Percentiles rank a stretch among this genome's conserved stretches.
Conservation (phyloP, 1,284 basidiomycete species). For the Irpex sp. region DNA sequence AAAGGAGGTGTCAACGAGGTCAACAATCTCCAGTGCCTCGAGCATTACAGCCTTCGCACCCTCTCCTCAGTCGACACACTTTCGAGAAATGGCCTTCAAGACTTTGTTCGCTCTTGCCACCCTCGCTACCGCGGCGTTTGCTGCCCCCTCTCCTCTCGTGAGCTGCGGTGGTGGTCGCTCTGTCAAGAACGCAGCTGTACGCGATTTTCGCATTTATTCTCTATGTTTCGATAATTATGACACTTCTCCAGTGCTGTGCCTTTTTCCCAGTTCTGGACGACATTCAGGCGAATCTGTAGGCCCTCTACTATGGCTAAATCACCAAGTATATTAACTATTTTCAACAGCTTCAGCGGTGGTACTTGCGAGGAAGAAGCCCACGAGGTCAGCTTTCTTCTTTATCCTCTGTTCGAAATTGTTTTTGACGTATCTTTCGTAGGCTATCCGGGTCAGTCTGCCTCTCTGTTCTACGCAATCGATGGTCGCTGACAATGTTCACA, state of each 20-base stretch:
- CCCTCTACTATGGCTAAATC: neutral
- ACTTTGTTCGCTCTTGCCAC: neutral
- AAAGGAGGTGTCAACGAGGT: neutral
- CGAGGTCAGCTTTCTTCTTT: conserved; percentile 22
- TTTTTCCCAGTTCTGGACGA: conserved; percentile 32
- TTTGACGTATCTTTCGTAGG: neutral
- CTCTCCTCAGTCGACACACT: neutral
- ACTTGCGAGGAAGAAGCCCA: conserved; percentile 39
- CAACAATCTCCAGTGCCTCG: neutral
- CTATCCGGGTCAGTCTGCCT: neutral
- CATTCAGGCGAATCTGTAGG: conserved; percentile 30
- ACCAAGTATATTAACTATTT: neutral
- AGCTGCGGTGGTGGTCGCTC: neutral
- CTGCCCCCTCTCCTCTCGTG: neutral
- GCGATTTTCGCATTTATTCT: neutral
- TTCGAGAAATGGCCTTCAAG: neutral
- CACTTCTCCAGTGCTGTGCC: conserved; percentile 25
- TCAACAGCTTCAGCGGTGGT: conserved; percentile 27
- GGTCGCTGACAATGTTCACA: neutral
- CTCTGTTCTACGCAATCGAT: neutral
- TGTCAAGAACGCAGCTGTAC: neutral
- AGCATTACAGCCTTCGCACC: neutral
- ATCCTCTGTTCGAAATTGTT: neutral
- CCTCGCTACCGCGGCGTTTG: neutral
- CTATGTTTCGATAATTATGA: neutral